A percentile compares a stretch with the other conserved stretches of the same genome.
These are phyloP conservation scores for Neofusicoccum laricinum DNA, from an alignment of 2,329 filamentous ascomycete genomes.

Conservation along the genomic window DNA sequence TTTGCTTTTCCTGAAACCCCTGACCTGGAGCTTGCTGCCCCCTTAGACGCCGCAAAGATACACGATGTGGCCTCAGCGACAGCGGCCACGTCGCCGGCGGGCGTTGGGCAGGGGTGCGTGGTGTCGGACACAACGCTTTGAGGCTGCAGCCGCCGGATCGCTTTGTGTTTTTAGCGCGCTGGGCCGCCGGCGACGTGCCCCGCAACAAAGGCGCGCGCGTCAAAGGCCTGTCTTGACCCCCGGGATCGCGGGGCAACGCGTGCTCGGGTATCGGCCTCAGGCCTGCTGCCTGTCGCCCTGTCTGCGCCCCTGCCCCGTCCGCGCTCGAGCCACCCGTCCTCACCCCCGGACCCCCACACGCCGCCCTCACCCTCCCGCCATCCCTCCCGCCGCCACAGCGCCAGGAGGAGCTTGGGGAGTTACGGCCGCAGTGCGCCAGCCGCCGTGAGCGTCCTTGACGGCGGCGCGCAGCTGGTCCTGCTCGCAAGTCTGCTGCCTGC, in stretches of 20 bases:
- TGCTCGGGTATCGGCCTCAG: not conserved
- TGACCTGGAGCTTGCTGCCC: not conserved
- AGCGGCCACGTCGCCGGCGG: constrained; percentile 4
- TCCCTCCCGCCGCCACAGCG: not conserved
- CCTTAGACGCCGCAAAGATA: too few relatives aligned
- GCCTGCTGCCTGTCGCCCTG: too few relatives aligned
- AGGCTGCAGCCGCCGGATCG: not conserved
- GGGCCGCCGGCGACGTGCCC: not conserved
- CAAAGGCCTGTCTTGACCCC: not conserved
- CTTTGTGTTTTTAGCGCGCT: not conserved
- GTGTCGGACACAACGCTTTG: not conserved
- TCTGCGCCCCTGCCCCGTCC: too few relatives aligned
- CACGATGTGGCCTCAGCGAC: not conserved
- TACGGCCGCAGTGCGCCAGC: not conserved
- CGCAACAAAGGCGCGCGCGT: constrained; percentile 1
- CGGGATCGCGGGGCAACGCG: not conserved
- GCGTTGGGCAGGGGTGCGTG: not conserved
- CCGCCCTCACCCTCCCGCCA: not conserved
- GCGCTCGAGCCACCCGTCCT: not conserved
- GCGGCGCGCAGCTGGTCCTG: too few relatives aligned
- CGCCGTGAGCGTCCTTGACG: too few relatives aligned
- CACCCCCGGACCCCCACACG: not conserved
- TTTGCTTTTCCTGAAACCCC: not conserved
- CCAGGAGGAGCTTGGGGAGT: not conserved
- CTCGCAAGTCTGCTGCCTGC: too few relatives aligned